Evolutionary conservation across 495 filamentous ascomycete genomes (phyloP).

Genomic region (Cercophora newfieldiana): DNA sequence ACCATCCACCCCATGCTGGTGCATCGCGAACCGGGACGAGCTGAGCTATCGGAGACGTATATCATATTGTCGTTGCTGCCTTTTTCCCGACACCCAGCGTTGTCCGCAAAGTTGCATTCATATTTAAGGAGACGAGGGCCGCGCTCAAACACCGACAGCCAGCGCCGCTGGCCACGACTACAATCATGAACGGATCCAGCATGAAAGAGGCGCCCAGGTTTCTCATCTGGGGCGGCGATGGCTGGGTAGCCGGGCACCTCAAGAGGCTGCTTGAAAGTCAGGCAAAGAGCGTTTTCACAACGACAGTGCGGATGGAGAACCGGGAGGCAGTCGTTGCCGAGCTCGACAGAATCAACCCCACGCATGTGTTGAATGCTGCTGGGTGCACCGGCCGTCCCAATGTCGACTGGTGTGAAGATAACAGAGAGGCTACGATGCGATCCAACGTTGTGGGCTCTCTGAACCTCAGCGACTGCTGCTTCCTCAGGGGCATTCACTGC

Average conservation of each 20-base stretch:
- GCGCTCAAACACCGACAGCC: not conserved
- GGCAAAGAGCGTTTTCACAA: constrained; percentile 59
- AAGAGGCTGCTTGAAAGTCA: constrained; percentile 61
- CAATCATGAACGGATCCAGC: constrained; percentile 23
- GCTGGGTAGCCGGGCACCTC: constrained; percentile 65
- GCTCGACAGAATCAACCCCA: constrained; percentile 58
- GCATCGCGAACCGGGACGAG: not conserved
- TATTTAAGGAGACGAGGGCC: not conserved
- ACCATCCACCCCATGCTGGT: not conserved
- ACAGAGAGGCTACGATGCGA: constrained; percentile 62
- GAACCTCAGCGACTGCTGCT: constrained; percentile 62
- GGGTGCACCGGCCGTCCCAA: constrained; percentile 68
- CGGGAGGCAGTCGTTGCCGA: constrained; percentile 56
- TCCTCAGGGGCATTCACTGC: constrained; percentile 55
- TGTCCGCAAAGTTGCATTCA: not conserved
- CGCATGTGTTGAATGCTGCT: constrained; percentile 63
- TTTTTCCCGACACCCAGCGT: not conserved
- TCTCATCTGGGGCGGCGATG: constrained; percentile 62
- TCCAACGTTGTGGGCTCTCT: constrained; percentile 65
- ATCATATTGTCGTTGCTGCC: not conserved
- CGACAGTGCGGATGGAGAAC: constrained; percentile 62
- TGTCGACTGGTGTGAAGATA: constrained; percentile 70
- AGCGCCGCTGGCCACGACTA: constrained; percentile 23
- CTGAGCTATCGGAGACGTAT: not conserved
- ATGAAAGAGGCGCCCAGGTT: constrained; percentile 41